These are phyloP conservation scores for Diphasiastrum complanatum DNA, from an alignment of 83 land plant genomes.

Conservation along the genomic window DNA sequence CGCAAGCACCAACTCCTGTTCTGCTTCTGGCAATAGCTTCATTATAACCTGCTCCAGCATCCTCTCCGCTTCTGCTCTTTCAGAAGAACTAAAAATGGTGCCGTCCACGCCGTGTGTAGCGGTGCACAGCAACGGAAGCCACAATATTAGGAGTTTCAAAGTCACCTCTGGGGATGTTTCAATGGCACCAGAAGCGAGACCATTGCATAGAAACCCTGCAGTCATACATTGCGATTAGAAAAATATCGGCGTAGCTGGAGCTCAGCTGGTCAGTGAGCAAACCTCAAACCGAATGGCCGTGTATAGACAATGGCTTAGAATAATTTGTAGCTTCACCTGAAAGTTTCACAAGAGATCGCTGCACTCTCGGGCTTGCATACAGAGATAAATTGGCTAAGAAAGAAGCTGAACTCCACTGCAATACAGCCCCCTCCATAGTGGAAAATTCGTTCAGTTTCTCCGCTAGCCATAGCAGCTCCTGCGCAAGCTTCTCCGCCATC, in stretches of 20 bases:
- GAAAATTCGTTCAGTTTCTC: constrained; percentile 56
- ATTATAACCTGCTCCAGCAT: constrained; percentile 40
- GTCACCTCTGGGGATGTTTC: constrained; percentile 31
- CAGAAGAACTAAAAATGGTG: constrained; percentile 37
- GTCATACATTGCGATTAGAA: constrained; percentile 4
- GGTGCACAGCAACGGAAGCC: constrained; percentile 63
- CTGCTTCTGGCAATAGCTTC: constrained; percentile 30
- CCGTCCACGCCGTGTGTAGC: constrained; percentile 44
- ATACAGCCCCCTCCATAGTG: constrained; percentile 49
- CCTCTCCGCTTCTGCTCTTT: constrained; percentile 47
- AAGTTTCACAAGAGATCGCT: constrained; percentile 57
- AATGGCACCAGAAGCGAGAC: constrained; percentile 24
- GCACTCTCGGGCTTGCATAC: constrained; percentile 63
- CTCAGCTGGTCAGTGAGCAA: neutral
- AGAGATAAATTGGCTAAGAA: constrained; percentile 54
- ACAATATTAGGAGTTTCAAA: constrained; percentile 43
- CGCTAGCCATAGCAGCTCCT: constrained; percentile 80
- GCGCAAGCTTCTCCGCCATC: constrained; percentile 74
- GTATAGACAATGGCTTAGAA: constrained; percentile 3
- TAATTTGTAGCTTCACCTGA: constrained; percentile 53
- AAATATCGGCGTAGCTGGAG: neutral
- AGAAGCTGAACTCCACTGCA: constrained; percentile 58
- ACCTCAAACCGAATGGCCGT: neutral
- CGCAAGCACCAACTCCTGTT: constrained; percentile 55
- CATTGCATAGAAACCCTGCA: constrained; percentile 44